phyloP scores from a whole-genome alignment of 805 yeast genomes.

The Starmerella ratchasimensis region DNA sequence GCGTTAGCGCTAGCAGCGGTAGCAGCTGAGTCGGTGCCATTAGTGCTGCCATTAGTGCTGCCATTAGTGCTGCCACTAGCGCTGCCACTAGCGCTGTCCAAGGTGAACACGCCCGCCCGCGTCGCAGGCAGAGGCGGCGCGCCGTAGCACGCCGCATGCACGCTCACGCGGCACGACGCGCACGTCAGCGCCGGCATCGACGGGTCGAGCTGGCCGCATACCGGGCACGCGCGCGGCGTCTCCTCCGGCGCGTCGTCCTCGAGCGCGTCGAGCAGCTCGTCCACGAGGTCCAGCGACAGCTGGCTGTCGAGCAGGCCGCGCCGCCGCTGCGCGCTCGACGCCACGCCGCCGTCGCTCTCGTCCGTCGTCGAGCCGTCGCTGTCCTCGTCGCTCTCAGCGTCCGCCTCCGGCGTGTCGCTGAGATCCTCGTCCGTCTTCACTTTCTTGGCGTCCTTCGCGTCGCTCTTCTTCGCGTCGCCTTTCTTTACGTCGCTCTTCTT shows the following conservation, averaged over 20 bases:
- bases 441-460: not conserved
- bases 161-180: slow-evolving; percentile 13
- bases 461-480: not conserved
- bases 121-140: not conserved
- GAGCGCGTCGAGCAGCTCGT: slow-evolving; percentile 2
- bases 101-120: too few relatives aligned
- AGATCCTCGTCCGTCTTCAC: not conserved
- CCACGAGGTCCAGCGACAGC: slow-evolving; percentile 5
- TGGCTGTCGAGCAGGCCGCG: not conserved
- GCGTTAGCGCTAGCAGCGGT: too few relatives aligned
- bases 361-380: not conserved
- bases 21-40: too few relatives aligned
- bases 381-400: too few relatives aligned
- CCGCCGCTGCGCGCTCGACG: not conserved
- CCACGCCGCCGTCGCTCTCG: not conserved
- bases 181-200: slow-evolving; percentile 13
- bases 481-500: not conserved
- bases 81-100: not conserved
- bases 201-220: slow-evolving; percentile 17
- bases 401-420: not conserved
- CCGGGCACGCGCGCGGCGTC: slow-evolving; percentile 9
- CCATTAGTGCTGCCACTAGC: too few relatives aligned
- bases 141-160: slow-evolving; percentile 19
- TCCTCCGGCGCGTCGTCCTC: slow-evolving; percentile 4
- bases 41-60: too few relatives aligned